A percentile compares a stretch with the other conserved stretches of the same genome.
Conservation (phyloP, 257 asterid species). For the Solanum appendiculatum region DNA sequence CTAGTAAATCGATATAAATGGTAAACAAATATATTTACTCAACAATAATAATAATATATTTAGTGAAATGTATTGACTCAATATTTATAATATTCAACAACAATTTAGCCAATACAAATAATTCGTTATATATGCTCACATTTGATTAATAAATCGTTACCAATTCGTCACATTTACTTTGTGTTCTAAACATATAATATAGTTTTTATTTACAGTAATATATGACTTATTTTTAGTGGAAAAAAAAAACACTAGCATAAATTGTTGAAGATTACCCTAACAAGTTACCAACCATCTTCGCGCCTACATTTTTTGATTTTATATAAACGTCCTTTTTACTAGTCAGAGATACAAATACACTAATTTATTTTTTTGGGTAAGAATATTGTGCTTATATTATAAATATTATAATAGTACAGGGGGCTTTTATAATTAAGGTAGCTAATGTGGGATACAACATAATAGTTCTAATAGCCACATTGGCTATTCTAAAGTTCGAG, state of each 20-base stretch:
- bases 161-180: neutral
- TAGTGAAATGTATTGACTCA: neutral
- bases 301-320: neutral
- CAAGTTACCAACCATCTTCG: neutral
- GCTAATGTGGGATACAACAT: neutral
- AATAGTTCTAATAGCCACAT: neutral
- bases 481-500: neutral
- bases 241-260: neutral
- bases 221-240: neutral
- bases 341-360: neutral
- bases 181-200: neutral
- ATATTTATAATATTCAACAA: neutral
- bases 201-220: neutral
- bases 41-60: neutral
- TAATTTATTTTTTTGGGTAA: neutral
- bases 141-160: neutral
- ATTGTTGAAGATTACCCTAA: neutral
- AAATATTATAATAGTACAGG: neutral
- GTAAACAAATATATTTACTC: neutral
- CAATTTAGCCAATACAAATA: neutral
- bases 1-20: neutral
- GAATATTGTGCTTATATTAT: neutral
- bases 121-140: neutral
- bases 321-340: neutral
- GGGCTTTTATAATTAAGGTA: neutral